Evolutionary conservation across 495 filamentous ascomycete genomes (phyloP).

Genomic region (Thozetella sp.): DNA sequence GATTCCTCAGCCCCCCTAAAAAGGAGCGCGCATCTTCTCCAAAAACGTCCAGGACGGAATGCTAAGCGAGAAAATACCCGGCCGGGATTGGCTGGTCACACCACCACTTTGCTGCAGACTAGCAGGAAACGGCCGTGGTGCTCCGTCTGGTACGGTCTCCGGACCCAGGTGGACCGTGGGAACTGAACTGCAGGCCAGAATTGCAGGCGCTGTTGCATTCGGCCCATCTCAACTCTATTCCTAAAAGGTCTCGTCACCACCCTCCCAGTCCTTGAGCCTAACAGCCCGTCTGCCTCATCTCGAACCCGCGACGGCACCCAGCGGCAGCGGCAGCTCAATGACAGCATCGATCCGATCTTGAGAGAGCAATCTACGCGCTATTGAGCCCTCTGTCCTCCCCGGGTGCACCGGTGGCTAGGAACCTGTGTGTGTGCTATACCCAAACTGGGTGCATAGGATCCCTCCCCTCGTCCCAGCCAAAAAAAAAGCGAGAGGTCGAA

Average conservation of each 20-base stretch:
- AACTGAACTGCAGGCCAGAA: background rate
- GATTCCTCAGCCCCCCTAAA: background rate
- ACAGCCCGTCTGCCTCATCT: background rate
- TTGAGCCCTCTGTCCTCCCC: background rate
- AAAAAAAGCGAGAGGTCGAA: slow-evolving; percentile 34
- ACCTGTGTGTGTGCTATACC: slow-evolving; percentile 1
- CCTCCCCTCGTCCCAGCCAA: slow-evolving; percentile 20
- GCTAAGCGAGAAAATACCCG: slow-evolving; percentile 8
- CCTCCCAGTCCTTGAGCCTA: background rate
- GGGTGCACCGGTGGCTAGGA: no score
- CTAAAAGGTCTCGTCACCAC: slow-evolving; percentile 1
- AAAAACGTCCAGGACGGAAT: background rate
- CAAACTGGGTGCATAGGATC: background rate
- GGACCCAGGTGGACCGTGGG: no score
- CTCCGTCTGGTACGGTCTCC: background rate
- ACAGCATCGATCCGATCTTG: background rate
- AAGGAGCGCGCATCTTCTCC: background rate
- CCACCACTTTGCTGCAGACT: background rate
- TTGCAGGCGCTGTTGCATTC: background rate
- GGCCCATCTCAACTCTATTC: background rate
- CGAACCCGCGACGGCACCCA: background rate
- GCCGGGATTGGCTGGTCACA: slow-evolving; percentile 12
- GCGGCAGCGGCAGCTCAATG: background rate
- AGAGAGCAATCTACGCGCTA: background rate
- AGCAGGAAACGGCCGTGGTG: slow-evolving; percentile 1